Conservation (phyloP, 2,329 filamentous ascomycete species). For the Diaporthe citri region DNA sequence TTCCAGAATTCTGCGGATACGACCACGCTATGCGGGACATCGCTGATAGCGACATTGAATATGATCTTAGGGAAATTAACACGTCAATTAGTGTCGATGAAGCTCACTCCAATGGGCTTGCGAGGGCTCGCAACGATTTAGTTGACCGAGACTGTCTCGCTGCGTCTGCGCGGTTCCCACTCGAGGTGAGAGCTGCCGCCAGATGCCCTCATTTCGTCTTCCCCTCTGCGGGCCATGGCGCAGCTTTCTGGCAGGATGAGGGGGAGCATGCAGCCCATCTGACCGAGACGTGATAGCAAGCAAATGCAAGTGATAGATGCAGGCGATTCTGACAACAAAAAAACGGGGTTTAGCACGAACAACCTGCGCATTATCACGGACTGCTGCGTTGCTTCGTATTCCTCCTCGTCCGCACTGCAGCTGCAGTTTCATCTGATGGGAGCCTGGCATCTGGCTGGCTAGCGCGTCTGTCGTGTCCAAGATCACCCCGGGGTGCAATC, state of each 20-base stretch:
- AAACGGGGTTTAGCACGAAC: neutral
- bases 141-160: neutral
- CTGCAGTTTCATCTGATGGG: constrained; percentile 27
- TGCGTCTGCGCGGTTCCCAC: neutral
- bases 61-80: constrained; percentile 26
- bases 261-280: constrained; percentile 11
- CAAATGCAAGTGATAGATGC: constrained; percentile 31
- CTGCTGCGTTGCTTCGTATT: constrained; percentile 21
- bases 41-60: constrained; percentile 21
- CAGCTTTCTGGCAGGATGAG: constrained; percentile 13
- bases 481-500: constrained; percentile 20
- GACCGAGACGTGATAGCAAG: constrained; percentile 11
- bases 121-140: neutral
- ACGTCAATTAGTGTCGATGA: constrained; percentile 20
- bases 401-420: constrained; percentile 22
- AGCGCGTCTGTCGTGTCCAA: constrained; percentile 30
- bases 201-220: neutral
- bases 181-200: neutral
- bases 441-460: constrained; percentile 25
- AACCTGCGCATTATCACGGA: neutral
- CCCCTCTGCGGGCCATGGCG: neutral
- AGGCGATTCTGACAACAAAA: constrained; percentile 10
- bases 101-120: constrained; percentile 19
- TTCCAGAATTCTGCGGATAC: constrained; percentile 29
- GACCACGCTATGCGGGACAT: constrained; percentile 31